Conservation (phyloP, 2,329 filamentous ascomycete genomes). For the Fusarium begoniae region DNA sequence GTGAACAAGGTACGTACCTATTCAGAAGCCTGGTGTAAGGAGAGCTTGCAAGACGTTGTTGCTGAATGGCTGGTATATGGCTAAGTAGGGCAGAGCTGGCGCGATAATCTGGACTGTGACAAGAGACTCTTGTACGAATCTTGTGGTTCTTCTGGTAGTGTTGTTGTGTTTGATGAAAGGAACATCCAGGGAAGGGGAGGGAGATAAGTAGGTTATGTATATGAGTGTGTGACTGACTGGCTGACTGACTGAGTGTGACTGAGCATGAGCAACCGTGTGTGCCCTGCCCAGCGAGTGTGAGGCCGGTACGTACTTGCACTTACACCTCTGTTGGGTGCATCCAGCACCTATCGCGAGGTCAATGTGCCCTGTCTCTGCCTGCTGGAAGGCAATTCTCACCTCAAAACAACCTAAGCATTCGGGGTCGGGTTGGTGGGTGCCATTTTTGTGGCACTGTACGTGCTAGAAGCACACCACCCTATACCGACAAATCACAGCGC, state of each 20-base stretch:
- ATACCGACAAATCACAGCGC: not conserved
- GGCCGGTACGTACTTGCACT: slow-evolving; percentile 33
- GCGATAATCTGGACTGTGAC: slow-evolving; percentile 70
- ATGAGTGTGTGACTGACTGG: slow-evolving; percentile 30
- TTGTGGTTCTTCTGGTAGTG: slow-evolving; percentile 60
- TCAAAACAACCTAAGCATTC: not conserved
- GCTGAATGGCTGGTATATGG: slow-evolving; percentile 42
- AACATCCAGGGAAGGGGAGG: slow-evolving; percentile 47
- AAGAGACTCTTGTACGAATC: slow-evolving; percentile 64
- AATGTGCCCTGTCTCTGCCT: slow-evolving; percentile 16
- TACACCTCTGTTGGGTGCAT: not conserved
- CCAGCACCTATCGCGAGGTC: slow-evolving; percentile 18
- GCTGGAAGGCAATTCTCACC: slow-evolving; percentile 10
- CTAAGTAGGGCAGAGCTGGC: slow-evolving; percentile 55
- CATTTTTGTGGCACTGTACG: not conserved
- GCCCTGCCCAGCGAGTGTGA: not conserved
- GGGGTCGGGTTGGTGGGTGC: not conserved
- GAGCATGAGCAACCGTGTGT: not conserved
- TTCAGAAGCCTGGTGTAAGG: slow-evolving; percentile 42
- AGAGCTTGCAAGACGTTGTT: slow-evolving; percentile 40
- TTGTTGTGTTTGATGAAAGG: slow-evolving; percentile 58
- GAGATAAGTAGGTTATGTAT: slow-evolving; percentile 41
- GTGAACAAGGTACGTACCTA: slow-evolving; percentile 45
- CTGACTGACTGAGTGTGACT: slow-evolving; percentile 20
- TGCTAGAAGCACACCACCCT: not conserved